These are phyloP conservation scores for Leishmania gerbilli DNA, from an alignment of 208 protist genomes.

Conservation along the genomic window DNA sequence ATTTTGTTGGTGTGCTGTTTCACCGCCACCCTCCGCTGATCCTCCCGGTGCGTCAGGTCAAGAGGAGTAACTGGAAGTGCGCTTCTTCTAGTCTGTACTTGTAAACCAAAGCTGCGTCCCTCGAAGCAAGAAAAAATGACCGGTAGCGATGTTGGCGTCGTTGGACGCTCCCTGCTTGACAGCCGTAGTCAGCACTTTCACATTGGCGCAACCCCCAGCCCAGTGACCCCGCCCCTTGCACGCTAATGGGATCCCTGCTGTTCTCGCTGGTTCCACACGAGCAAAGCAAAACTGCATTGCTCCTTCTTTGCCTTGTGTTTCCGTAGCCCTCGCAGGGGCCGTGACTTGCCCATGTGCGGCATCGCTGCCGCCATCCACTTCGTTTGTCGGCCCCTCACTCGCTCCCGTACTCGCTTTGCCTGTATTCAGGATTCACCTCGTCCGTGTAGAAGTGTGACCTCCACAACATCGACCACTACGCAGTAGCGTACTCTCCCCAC, in stretches of 20 bases:
- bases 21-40: constrained; percentile 1
- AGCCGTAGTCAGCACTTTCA: neutral
- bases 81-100: neutral
- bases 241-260: neutral
- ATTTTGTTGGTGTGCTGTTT: neutral
- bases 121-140: neutral
- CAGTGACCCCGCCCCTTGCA: neutral
- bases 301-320: neutral
- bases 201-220: neutral
- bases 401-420: neutral
- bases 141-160: neutral
- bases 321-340: neutral
- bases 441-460: neutral
- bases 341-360: neutral
- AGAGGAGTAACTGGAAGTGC: neutral
- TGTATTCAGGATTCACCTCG: neutral
- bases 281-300: neutral
- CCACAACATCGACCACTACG: neutral
- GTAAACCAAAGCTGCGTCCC: neutral
- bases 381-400: neutral
- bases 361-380: neutral
- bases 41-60: neutral
- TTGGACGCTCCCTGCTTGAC: neutral
- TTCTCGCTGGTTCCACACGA: neutral
- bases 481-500: neutral